These are phyloP conservation scores for Hirsutella minnesotensis DNA, from an alignment of 2,329 filamentous ascomycete species.

Conservation along the genomic window DNA sequence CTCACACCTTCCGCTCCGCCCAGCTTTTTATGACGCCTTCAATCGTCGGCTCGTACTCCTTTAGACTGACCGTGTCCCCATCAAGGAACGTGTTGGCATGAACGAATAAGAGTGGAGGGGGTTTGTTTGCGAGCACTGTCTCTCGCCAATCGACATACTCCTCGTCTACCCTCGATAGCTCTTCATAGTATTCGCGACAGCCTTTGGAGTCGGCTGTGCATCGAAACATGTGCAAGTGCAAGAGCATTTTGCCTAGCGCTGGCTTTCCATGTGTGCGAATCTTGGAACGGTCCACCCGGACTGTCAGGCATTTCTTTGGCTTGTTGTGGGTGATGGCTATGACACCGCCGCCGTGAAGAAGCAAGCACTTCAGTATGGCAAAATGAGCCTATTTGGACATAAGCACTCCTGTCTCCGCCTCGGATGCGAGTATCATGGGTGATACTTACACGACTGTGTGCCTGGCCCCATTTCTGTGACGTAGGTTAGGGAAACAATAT, in stretches of 20 bases:
- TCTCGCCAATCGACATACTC: constrained; percentile 41
- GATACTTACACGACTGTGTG: constrained; percentile 13
- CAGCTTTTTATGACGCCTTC: constrained; percentile 25
- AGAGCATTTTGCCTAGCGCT: constrained; percentile 45
- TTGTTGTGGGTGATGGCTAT: constrained; percentile 34
- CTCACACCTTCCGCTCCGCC: constrained; percentile 22
- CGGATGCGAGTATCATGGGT: too few species aligned
- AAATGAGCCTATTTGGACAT: constrained; percentile 46
- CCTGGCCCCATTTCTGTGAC: constrained; percentile 29
- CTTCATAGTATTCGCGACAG: constrained; percentile 44
- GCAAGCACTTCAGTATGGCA: constrained; percentile 48
- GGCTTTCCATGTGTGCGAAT: constrained; percentile 43
- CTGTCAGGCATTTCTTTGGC: constrained; percentile 33
- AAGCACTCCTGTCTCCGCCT: too few species aligned
- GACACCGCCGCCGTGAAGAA: constrained; percentile 39
- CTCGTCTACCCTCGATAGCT: constrained; percentile 40
- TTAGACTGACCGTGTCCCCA: not conserved
- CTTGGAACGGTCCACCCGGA: constrained; percentile 44
- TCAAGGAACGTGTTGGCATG: not conserved
- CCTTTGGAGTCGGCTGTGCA: constrained; percentile 44
- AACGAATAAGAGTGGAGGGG: constrained; percentile 43
- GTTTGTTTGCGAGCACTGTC: constrained; percentile 43
- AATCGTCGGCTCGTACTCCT: not conserved
- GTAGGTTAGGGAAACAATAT: too few species aligned
- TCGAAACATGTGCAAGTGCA: constrained; percentile 49